Evolutionary conservation across 2,329 filamentous ascomycete genomes (phyloP).

Genomic region (Aspergillus eucalypticola): DNA sequence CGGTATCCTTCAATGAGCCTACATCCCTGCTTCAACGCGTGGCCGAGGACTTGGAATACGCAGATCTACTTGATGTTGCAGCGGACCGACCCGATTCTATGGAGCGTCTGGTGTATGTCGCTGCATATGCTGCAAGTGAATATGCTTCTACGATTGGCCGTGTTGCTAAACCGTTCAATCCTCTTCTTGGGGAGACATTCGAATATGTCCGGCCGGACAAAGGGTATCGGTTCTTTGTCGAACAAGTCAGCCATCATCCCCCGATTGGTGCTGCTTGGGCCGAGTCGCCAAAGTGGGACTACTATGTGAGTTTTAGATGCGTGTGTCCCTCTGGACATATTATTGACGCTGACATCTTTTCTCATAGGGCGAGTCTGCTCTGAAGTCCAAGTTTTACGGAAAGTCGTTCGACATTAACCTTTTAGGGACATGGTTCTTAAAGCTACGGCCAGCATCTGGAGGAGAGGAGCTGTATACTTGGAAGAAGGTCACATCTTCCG

Average conservation of each 20-base stretch:
- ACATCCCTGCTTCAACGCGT: conserved; percentile 93
- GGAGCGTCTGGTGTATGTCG: conserved; percentile 90
- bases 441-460: conserved; percentile 71
- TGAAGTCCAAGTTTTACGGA: conserved; percentile 96
- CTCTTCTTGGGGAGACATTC: conserved; percentile 91
- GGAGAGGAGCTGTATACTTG: conserved; percentile 91
- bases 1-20: conserved; percentile 97
- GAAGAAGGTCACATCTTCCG: conserved; percentile 97
- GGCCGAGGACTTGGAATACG: conserved; percentile 97
- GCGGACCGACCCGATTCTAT: conserved; percentile 82
- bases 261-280: conserved; percentile 91
- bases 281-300: conserved; percentile 91
- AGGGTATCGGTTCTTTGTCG: conserved; percentile 96
- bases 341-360: not conserved
- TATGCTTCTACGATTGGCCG: conserved; percentile 96
- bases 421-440: conserved; percentile 94
- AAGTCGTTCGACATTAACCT: conserved; percentile 97
- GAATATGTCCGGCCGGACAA: conserved; percentile 96
- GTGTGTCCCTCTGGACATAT: not conserved
- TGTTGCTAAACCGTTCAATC: conserved; percentile 98
- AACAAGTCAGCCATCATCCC: conserved; percentile 97
- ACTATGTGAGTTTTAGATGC: conserved; percentile 59
- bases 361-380: conserved; percentile 79
- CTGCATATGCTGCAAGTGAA: conserved; percentile 92
- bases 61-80: conserved; percentile 84